Conservation (phyloP, 805 yeast species). For the Candida germanica region DNA sequence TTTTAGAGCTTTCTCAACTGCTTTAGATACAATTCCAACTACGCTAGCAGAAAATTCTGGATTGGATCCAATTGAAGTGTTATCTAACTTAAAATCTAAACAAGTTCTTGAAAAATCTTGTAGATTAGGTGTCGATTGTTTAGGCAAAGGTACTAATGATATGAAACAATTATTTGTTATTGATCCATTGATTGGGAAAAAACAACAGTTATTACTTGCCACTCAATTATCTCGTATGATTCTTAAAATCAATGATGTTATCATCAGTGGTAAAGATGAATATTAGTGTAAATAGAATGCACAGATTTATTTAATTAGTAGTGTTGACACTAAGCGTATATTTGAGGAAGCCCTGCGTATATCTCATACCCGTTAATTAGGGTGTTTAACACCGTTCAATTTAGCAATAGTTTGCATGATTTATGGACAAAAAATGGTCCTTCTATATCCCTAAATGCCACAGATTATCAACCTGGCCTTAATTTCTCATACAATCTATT, state of each 20-base stretch:
- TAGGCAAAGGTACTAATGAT: constrained; percentile 83
- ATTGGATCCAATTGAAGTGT: constrained; percentile 85
- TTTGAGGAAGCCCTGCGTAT: too few relatives aligned
- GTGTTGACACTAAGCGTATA: too few relatives aligned
- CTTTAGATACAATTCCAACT: constrained; percentile 90
- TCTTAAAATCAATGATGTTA: constrained; percentile 93
- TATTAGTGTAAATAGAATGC: too few relatives aligned
- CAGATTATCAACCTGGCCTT: too few relatives aligned
- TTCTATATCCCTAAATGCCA: too few relatives aligned
- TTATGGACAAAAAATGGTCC: too few relatives aligned
- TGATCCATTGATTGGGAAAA: constrained; percentile 96
- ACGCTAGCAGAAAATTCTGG: constrained; percentile 97
- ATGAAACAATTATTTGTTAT: constrained; percentile 94
- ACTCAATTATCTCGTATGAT: constrained; percentile 98
- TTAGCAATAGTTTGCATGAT: too few relatives aligned
- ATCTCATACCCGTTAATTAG: too few relatives aligned
- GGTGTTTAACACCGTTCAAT: too few relatives aligned
- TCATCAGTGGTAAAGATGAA: constrained; percentile 81
- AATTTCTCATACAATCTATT: too few relatives aligned
- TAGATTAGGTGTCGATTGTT: constrained; percentile 87
- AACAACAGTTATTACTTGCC: constrained; percentile 91
- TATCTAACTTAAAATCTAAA: constrained; percentile 77
- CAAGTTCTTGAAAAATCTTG: constrained; percentile 74
- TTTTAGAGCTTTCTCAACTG: constrained; percentile 89
- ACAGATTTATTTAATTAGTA: too few relatives aligned